Base-by-base conservation (phyloP, 2,329 filamentous ascomycete species). In the Elsinoe australis region DNA sequence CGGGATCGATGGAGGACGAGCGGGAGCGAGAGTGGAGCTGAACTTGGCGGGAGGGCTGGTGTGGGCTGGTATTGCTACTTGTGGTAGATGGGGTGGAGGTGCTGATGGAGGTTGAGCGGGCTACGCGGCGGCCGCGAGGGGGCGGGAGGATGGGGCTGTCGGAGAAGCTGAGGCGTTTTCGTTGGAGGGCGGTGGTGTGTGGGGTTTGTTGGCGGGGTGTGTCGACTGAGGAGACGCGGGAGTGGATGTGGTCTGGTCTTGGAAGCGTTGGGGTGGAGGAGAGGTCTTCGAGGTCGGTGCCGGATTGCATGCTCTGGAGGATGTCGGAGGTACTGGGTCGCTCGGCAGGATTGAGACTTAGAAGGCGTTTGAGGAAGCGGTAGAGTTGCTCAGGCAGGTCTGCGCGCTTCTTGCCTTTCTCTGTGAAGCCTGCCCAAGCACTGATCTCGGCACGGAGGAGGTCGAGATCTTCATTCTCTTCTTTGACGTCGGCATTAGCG, bases 311-410 rank as follows among this genome's bases (percentile, higher is more conserved):
- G 2, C 80, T 85, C 7, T 74, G 73, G 31, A 96, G 66, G 1
- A 98, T 90, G 50, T 96, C 89, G 36, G 81, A 85, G 1, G 92
- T 89, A 35, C 80, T 87, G 0, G 92, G 92, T 5, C 92, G 75
- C 49, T 88, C 79, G 1, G 71, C 69, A 0, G 90, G 87, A 51
- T 89, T 75, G 9, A 94, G 71, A 1, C 87, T 82, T 4, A 98
- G 74, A 4, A 98, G 72, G 49, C 79, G 79, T 62, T 87, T 88
- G 3, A 98, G 73, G 47, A 94, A 81, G 36, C 79, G 79, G 65
- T 96, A 98, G 0, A 98, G 75, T 62, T 86, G 83, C 4, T 87
- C 76, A 0, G 92, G 92, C 0, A 98, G 71, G 58, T 96, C 92
- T 0, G 85, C 80, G 1, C 90, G 78, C 54, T 83, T 76, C 28